Percentiles rank a stretch among this genome's conserved stretches.
Conservation (phyloP, 2,329 filamentous ascomycete species). For the Aspergillus floridensis region DNA sequence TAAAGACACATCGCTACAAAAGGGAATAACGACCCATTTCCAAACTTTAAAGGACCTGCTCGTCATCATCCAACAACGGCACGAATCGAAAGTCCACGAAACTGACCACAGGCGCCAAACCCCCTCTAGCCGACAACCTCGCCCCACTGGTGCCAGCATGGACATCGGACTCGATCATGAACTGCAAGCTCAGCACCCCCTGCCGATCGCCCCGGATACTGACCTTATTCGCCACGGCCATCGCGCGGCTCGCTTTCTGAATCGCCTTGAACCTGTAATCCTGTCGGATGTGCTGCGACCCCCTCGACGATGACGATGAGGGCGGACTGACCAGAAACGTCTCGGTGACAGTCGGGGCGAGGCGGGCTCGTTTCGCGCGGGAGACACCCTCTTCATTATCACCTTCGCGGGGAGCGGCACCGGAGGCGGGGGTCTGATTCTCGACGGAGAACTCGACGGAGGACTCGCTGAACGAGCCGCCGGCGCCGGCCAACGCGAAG, state of each 20-base stretch:
- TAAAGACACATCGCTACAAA: too few species aligned
- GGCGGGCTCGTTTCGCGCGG: slow-evolving; percentile 33
- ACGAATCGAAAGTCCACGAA: slow-evolving; percentile 51
- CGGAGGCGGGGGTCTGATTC: slow-evolving; percentile 24
- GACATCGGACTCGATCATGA: slow-evolving; percentile 86
- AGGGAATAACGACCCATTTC: too few species aligned
- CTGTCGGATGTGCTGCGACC: slow-evolving; percentile 65
- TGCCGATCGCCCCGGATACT: slow-evolving; percentile 84
- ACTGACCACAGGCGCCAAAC: slow-evolving; percentile 33
- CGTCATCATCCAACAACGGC: slow-evolving; percentile 44
- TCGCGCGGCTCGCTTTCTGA: slow-evolving; percentile 83
- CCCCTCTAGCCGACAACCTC: slow-evolving; percentile 19
- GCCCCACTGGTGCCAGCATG: slow-evolving; percentile 33
- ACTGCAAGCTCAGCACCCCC: slow-evolving; percentile 89
- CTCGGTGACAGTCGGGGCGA: slow-evolving; percentile 47
- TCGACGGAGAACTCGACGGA: slow-evolving; percentile 60
- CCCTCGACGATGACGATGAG: slow-evolving; percentile 55
- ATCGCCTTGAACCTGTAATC: slow-evolving; percentile 85
- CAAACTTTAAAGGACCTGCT: not conserved
- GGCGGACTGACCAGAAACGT: slow-evolving; percentile 56
- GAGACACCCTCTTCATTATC: slow-evolving; percentile 3
- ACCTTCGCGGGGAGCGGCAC: slow-evolving; percentile 2
- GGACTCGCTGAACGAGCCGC: slow-evolving; percentile 58
- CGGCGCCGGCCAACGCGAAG: slow-evolving; percentile 68
- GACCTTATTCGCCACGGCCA: slow-evolving; percentile 88